phyloP scores from a whole-genome alignment of 768 basidiomycete genomes.

The Lactarius psammicola region DNA sequence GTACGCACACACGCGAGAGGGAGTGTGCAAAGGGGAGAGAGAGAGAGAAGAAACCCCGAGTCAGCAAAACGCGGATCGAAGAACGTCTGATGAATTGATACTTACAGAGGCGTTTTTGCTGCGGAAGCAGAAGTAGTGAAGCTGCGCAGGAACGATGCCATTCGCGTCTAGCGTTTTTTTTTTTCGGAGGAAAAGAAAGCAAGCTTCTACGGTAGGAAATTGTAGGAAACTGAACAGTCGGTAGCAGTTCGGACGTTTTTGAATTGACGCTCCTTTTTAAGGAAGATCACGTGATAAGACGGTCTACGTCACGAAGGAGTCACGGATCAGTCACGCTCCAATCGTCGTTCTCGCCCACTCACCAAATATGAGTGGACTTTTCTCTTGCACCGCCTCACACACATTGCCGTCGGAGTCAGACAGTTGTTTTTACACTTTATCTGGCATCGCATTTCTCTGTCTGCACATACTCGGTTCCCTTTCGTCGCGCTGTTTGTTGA shows the following conservation, averaged over 20 bases:
- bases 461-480: too few relatives aligned
- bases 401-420: too few relatives aligned
- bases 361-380: too few relatives aligned
- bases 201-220: not conserved
- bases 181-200: not conserved
- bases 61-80: not conserved
- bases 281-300: not conserved
- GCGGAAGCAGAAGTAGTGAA: conserved; percentile 30
- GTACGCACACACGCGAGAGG: not conserved
- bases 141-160: conserved; percentile 31
- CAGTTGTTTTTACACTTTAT: too few relatives aligned
- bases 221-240: not conserved
- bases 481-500: too few relatives aligned
- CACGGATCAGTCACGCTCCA: too few relatives aligned
- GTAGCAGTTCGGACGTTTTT: too few relatives aligned
- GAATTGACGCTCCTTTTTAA: not conserved
- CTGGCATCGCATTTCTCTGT: too few relatives aligned
- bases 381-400: too few relatives aligned
- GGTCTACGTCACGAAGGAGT: too few relatives aligned
- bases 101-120: conserved; percentile 26
- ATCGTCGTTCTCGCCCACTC: too few relatives aligned
- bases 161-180: conserved; percentile 7
- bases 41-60: not conserved
- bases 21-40: too few relatives aligned
- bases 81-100: not conserved